Evolutionary conservation across 805 yeast genomes (phyloP).

Genomic region (Sungouiella thailandica): DNA sequence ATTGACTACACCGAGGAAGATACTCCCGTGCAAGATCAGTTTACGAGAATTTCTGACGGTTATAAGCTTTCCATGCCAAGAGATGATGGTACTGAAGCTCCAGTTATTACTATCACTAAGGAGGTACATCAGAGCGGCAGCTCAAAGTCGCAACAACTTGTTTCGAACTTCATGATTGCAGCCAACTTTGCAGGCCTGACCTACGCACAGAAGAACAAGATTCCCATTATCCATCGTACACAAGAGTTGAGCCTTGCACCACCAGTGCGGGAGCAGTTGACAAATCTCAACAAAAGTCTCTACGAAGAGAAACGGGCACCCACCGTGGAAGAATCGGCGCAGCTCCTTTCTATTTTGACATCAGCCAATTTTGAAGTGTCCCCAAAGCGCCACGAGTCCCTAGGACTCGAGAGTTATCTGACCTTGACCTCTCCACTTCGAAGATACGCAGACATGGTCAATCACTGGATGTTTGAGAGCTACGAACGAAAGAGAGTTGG

Average conservation of each 20-base stretch:
- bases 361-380: conserved; percentile 46
- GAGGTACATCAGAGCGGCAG: conserved; percentile 15
- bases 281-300: conserved; percentile 14
- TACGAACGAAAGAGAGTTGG: neutral
- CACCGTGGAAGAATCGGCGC: conserved; percentile 36
- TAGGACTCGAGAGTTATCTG: conserved; percentile 60
- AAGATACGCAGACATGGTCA: conserved; percentile 35
- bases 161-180: conserved; percentile 78
- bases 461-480: conserved; percentile 63
- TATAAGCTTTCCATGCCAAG: conserved; percentile 8
- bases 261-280: conserved; percentile 21
- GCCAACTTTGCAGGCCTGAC: conserved; percentile 63
- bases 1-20: conserved; percentile 8
- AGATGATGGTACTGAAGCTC: neutral
- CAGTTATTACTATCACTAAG: conserved; percentile 9
- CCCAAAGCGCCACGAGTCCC: conserved; percentile 51
- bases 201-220: conserved; percentile 36
- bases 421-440: conserved; percentile 59
- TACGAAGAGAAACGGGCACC: conserved; percentile 16
- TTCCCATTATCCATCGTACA: conserved; percentile 50
- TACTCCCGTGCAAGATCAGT: neutral
- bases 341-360: conserved; percentile 42
- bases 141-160: conserved; percentile 56
- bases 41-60: conserved; percentile 8
- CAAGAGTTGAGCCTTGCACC: conserved; percentile 27